These are phyloP conservation scores for Thraustochytrium sp. DNA, from an alignment of 352 stramenopile species.

Conservation along the genomic window DNA sequence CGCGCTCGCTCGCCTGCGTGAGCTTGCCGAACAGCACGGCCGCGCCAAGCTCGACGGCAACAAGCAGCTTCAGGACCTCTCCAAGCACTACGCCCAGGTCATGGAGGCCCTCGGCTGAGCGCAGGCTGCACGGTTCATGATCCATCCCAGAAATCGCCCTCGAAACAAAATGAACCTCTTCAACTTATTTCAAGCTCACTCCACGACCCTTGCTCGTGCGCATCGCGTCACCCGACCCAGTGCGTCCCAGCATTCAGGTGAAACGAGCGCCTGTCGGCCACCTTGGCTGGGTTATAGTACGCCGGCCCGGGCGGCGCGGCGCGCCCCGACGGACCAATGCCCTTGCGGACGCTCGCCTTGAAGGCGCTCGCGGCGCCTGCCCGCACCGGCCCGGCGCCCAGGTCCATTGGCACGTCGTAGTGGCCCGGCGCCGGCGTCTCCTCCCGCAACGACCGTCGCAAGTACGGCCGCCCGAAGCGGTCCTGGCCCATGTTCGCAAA, in stretches of 20 bases:
- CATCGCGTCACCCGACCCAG: too few species aligned
- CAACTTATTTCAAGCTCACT: background rate
- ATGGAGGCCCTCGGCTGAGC: conserved; percentile 19
- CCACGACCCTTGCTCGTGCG: too few species aligned
- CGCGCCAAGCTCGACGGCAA: conserved; percentile 9
- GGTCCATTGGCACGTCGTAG: background rate
- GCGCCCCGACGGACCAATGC: background rate
- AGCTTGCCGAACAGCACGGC: background rate
- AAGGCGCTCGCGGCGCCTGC: background rate
- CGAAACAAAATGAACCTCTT: background rate
- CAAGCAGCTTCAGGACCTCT: conserved; percentile 38
- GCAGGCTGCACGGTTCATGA: background rate
- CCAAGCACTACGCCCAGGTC: conserved; percentile 21
- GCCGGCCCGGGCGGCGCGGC: background rate
- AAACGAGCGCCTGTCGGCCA: background rate
- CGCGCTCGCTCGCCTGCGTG: background rate
- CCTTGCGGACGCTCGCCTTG: background rate
- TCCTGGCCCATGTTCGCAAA: background rate
- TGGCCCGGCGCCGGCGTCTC: background rate
- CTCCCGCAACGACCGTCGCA: background rate
- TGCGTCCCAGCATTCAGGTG: conserved; percentile 1
- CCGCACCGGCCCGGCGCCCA: background rate
- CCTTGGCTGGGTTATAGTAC: conserved; percentile 5
- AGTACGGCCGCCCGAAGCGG: background rate
- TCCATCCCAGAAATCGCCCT: background rate